A percentile compares a stretch with the other conserved stretches of the same genome.
Conservation (phyloP, 805 yeast species). For the Kazachstania africana region DNA sequence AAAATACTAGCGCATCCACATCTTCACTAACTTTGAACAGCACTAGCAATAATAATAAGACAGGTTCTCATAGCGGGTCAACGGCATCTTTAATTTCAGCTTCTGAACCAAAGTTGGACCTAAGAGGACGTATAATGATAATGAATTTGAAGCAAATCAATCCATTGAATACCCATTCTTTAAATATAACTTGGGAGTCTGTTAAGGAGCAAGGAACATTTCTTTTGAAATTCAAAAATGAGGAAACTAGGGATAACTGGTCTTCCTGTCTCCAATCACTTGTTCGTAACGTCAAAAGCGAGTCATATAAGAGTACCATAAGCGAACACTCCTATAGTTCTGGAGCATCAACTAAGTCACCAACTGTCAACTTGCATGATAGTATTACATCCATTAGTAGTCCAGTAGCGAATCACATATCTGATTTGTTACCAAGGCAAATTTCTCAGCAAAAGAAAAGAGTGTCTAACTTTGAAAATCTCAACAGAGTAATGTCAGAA, state of each 20-base stretch:
- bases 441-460: constrained; percentile 6
- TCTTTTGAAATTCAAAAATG: constrained; percentile 68
- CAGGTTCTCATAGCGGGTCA: constrained; percentile 1
- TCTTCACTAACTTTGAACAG: constrained; percentile 7
- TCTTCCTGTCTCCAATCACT: constrained; percentile 43
- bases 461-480: constrained; percentile 18
- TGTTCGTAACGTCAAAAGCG: constrained; percentile 23
- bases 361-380: constrained; percentile 11
- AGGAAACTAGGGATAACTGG: constrained; percentile 80
- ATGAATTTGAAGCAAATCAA: constrained; percentile 47
- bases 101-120: constrained; percentile 36
- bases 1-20: constrained; percentile 18
- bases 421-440: constrained; percentile 22
- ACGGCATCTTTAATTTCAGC: constrained; percentile 4
- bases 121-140: constrained; percentile 75
- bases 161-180: constrained; percentile 38
- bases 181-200: constrained; percentile 73
- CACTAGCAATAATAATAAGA: constrained; percentile 2
- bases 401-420: constrained; percentile 16
- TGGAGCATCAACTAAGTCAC: constrained; percentile 11
- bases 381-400: constrained; percentile 19
- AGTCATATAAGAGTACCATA: constrained; percentile 20
- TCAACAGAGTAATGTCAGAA: constrained; percentile 31
- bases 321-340: constrained; percentile 20
- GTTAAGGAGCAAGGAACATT: constrained; percentile 79